Base-by-base conservation (phyloP, 805 yeast genomes). In the Candida oleophila region DNA sequence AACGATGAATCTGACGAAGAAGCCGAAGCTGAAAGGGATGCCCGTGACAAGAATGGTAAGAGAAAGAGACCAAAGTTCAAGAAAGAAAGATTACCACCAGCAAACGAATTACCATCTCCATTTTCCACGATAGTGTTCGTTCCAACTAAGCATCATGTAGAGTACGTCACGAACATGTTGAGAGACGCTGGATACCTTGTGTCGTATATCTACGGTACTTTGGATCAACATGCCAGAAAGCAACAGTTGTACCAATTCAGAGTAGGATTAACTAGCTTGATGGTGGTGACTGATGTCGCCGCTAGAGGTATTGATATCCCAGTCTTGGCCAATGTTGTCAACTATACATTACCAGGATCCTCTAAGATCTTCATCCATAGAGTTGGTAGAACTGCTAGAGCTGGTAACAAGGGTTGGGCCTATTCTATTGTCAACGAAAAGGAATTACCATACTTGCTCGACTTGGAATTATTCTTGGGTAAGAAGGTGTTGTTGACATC, bases 281-380 rank as follows among this genome's bases (percentile, higher is more conserved):
- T 94, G 63, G 97, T 94, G 8, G 99, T 94, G 46, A 94, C 99
- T 1, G 99, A 94, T 74, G 98, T 89, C 53, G 96, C 96, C 21
- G 99, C 99, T 1, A 85, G 99, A 74, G 99, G 99, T 83, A 90
- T 94, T 51, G 99, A 95, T 81, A 89, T 94, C 54, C 99, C 99
- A 0, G 83, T 94, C 47, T 78, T 94, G 61, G 96, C 98, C 4
- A 91, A 95, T 61, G 99, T 94, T 44, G 78, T 94, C 55, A 94
- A 94, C 65, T 94, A 80, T 66, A 82, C 96, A 1, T 74, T 94
- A 49, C 98, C 98, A 9, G 86, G 89, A 1, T 85, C 95, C 1
- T 89, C 97, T 3, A 94, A 95, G 66, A 87, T 92, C 49, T 94
- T 94, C 66, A 80, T 94, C 46, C 99, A 94, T 69, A 83, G 99